Percentiles rank a stretch among this genome's conserved stretches.
phyloP scores from a whole-genome alignment of 257 asterid genomes.

The Buddleja alternifolia region DNA sequence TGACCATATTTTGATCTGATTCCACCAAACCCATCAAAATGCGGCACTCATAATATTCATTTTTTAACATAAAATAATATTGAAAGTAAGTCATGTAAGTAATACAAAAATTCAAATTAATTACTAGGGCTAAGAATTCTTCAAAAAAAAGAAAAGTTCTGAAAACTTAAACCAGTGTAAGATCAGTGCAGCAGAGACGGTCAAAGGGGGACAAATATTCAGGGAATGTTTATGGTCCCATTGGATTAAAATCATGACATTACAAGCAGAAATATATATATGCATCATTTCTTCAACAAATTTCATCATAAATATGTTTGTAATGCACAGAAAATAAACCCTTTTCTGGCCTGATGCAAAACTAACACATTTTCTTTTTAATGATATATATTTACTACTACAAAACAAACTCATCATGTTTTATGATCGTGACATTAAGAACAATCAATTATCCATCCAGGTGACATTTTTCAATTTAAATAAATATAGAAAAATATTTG shows the following conservation, averaged over 20 bases:
- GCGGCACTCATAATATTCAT: too few relatives aligned
- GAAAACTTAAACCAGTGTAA: background rate
- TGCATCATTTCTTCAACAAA: constrained; percentile 38
- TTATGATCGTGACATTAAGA: constrained; percentile 31
- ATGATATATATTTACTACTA: too few relatives aligned
- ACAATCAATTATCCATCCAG: constrained; percentile 29
- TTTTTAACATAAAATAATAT: too few relatives aligned
- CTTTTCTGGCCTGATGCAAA: constrained; percentile 21
- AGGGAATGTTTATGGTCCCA: constrained; percentile 59
- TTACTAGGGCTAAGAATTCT: too few relatives aligned
- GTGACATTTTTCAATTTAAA: constrained; percentile 23
- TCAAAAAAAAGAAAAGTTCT: background rate
- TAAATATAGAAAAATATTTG: constrained; percentile 11
- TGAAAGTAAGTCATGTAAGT: too few relatives aligned
- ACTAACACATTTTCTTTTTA: too few relatives aligned
- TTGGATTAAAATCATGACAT: constrained; percentile 39
- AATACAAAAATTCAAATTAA: too few relatives aligned
- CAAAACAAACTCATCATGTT: constrained; percentile 21
- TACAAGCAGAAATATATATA: constrained; percentile 4
- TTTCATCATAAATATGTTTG: constrained; percentile 56
- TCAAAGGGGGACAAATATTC: constrained; percentile 53
- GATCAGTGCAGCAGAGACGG: constrained; percentile 27
- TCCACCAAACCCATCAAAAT: too few relatives aligned
- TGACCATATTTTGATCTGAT: too few relatives aligned
- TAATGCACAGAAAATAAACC: constrained; percentile 34